A percentile compares a stretch with the other conserved stretches of the same genome.
These are phyloP conservation scores for Yamadazyma laniorum DNA, from an alignment of 805 yeast species.

Conservation along the genomic window DNA sequence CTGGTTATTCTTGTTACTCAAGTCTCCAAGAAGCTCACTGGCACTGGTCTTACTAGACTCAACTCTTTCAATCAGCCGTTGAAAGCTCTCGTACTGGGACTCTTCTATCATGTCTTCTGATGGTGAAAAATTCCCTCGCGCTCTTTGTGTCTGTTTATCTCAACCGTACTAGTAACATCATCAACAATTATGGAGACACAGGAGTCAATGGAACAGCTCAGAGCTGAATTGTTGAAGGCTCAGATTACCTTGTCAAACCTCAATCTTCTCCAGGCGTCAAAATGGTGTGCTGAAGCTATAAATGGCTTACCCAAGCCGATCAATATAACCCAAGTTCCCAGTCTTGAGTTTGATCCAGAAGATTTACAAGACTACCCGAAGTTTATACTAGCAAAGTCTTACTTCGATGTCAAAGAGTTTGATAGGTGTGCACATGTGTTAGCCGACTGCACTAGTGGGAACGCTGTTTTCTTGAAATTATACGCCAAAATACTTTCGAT, in stretches of 20 bases:
- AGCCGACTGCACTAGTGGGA: slow-evolving; percentile 48
- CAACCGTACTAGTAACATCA: too few species aligned
- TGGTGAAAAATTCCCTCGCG: too few species aligned
- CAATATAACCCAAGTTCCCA: slow-evolving; percentile 6
- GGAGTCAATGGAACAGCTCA: slow-evolving; percentile 14
- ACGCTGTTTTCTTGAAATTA: slow-evolving; percentile 58
- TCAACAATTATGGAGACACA: slow-evolving; percentile 4
- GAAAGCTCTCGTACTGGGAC: slow-evolving; percentile 1
- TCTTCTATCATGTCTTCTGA: slow-evolving; percentile 3
- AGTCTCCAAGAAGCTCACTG: slow-evolving; percentile 1
- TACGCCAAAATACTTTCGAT: slow-evolving; percentile 74
- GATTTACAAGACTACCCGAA: slow-evolving; percentile 44
- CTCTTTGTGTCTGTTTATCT: too few species aligned
- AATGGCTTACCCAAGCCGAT: slow-evolving; percentile 47
- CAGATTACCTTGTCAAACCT: slow-evolving; percentile 47
- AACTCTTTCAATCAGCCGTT: slow-evolving; percentile 2
- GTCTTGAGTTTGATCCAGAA: slow-evolving; percentile 15
- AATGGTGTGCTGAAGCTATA: slow-evolving; percentile 82
- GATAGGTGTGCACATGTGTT: slow-evolving; percentile 69
- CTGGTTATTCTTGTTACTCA: slow-evolving; percentile 5
- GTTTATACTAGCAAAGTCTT: slow-evolving; percentile 62
- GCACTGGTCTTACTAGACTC: slow-evolving; percentile 1
- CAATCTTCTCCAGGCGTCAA: slow-evolving; percentile 66
- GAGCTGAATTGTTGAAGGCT: slow-evolving; percentile 24
- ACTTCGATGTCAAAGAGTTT: slow-evolving; percentile 82